Conservation (phyloP, 768 basidiomycete genomes). For the Collybia sordida region DNA sequence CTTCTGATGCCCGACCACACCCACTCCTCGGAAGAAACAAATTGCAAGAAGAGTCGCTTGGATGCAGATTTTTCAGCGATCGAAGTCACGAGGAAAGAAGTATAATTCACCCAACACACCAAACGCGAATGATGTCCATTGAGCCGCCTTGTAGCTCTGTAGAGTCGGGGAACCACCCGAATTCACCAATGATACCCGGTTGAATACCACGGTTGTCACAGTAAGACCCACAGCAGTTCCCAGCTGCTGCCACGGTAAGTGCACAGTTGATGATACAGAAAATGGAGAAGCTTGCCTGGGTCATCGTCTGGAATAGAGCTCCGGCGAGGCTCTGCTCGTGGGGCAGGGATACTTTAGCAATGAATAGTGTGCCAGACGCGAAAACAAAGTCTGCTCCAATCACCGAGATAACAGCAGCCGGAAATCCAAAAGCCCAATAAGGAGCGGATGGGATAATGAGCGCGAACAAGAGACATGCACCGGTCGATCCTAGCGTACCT, state of each 20-base stretch:
- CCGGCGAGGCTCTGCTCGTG: conserved; percentile 78
- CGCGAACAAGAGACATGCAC: conserved; percentile 66
- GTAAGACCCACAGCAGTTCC: conserved; percentile 72
- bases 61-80: neutral
- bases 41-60: conserved; percentile 15
- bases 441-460: conserved; percentile 53
- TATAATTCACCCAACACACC: conserved; percentile 50
- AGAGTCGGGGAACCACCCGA: conserved; percentile 32
- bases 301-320: conserved; percentile 78
- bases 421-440: conserved; percentile 80
- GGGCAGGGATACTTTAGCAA: conserved; percentile 63
- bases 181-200: conserved; percentile 41
- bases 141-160: conserved; percentile 58
- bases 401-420: conserved; percentile 60
- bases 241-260: conserved; percentile 35
- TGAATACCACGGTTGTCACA: conserved; percentile 69
- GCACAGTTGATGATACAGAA: neutral
- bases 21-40: conserved; percentile 17
- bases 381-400: conserved; percentile 81
- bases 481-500: conserved; percentile 59
- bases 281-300: conserved; percentile 43
- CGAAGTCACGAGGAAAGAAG: neutral
- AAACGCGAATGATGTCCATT: conserved; percentile 67
- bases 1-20: conserved; percentile 17
- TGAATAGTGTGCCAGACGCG: conserved; percentile 69